Percentiles rank a stretch among this genome's conserved stretches.
These are phyloP conservation scores for Sphaerulina populicola DNA, from an alignment of 2,329 filamentous ascomycete genomes.

Conservation along the genomic window DNA sequence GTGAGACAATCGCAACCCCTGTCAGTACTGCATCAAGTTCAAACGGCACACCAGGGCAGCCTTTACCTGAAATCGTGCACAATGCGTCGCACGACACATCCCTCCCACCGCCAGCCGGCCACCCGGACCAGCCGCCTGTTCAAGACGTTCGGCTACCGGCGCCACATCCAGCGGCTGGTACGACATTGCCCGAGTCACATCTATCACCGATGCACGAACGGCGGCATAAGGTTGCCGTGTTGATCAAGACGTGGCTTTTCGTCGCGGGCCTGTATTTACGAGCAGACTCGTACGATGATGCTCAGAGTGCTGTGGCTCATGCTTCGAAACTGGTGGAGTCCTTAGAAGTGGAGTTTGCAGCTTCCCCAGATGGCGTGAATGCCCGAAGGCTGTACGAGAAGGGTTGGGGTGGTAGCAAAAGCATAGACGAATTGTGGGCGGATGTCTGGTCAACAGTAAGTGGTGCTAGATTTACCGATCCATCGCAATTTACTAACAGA, in stretches of 20 bases:
- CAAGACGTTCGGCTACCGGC: slow-evolving; percentile 40
- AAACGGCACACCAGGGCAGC: slow-evolving; percentile 26
- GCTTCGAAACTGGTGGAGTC: slow-evolving; percentile 65
- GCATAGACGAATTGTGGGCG: slow-evolving; percentile 73
- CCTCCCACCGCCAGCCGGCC: slow-evolving; percentile 33
- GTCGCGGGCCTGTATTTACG: slow-evolving; percentile 82
- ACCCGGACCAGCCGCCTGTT: slow-evolving; percentile 35
- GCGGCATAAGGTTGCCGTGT: slow-evolving; percentile 48
- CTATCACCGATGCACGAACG: slow-evolving; percentile 46
- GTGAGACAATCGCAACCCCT: slow-evolving; percentile 8
- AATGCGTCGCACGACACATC: slow-evolving; percentile 32
- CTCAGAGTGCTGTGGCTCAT: slow-evolving; percentile 69
- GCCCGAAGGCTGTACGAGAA: slow-evolving; percentile 54
- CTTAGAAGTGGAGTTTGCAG: slow-evolving; percentile 57
- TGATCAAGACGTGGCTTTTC: slow-evolving; percentile 81
- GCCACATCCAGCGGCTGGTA: slow-evolving; percentile 32
- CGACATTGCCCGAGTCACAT: slow-evolving; percentile 38
- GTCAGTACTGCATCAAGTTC: slow-evolving; percentile 3
- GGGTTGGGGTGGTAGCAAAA: slow-evolving; percentile 72
- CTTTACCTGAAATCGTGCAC: slow-evolving; percentile 34
- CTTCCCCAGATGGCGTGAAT: slow-evolving; percentile 51
- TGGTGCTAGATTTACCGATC: slow-evolving; percentile 8
- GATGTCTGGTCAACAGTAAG: slow-evolving; percentile 76
- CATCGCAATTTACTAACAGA: slow-evolving; percentile 17
- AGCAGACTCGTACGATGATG: slow-evolving; percentile 70